Evolutionary conservation across 306 rosid species (phyloP).

Genomic region (Quercus robur): DNA sequence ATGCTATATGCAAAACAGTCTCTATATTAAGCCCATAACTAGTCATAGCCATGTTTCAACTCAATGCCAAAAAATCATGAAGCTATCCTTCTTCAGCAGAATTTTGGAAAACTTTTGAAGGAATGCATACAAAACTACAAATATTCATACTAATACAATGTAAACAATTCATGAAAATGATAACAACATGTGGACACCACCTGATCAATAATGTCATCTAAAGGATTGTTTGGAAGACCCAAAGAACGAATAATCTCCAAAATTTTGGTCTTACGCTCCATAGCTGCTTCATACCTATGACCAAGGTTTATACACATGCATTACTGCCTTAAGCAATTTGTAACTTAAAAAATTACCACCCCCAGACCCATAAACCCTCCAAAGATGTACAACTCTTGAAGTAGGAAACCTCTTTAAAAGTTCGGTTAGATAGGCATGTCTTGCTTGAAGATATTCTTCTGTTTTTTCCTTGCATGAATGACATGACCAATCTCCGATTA

Average conservation of each 20-base stretch:
- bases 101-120: neutral
- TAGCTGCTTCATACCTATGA: slow-evolving; percentile 78
- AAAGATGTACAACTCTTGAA: slow-evolving; percentile 7
- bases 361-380: slow-evolving; percentile 16
- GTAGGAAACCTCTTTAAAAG: slow-evolving; percentile 67
- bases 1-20: neutral
- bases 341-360: neutral
- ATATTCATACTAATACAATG: neutral
- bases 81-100: neutral
- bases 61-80: neutral
- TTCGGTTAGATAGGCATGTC: slow-evolving; percentile 64
- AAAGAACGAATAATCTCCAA: slow-evolving; percentile 74
- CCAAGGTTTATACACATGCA: slow-evolving; percentile 24
- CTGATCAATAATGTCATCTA: slow-evolving; percentile 98
- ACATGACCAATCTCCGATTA: slow-evolving; percentile 87
- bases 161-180: neutral
- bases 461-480: slow-evolving; percentile 88
- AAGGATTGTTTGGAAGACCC: slow-evolving; percentile 94
- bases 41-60: neutral
- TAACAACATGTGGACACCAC: slow-evolving; percentile 32
- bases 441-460: slow-evolving; percentile 79
- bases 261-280: slow-evolving; percentile 71
- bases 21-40: neutral
- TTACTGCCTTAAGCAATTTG: neutral
- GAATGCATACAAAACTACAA: neutral